Conservation (phyloP, 2,329 filamentous ascomycete genomes). For the Verticillium alfalfae region DNA sequence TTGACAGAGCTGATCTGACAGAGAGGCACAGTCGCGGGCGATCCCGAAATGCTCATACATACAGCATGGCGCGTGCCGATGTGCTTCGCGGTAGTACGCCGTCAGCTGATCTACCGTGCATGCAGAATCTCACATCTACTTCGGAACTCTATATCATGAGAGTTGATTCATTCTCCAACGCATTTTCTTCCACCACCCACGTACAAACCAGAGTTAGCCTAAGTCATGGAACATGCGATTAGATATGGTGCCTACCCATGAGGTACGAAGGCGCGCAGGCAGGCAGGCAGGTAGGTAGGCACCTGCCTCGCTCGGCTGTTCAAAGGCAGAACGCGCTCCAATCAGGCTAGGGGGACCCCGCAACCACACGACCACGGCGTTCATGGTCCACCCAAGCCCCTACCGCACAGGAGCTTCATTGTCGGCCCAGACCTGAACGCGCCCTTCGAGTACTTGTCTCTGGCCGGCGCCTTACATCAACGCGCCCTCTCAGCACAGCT, state of each 20-base stretch:
- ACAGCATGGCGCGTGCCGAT: not conserved
- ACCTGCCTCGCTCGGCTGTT: not conserved
- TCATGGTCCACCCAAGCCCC: not conserved
- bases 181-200: no score
- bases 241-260: no score
- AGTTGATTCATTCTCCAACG: not conserved
- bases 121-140: not conserved
- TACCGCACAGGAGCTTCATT: not conserved
- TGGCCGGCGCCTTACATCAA: not conserved
- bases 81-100: not conserved
- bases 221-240: no score
- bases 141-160: not conserved
- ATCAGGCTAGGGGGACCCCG: not conserved
- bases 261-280: no score
- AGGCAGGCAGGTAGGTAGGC: no score
- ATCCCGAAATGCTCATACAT: no score
- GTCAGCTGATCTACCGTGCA: not conserved
- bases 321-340: not conserved
- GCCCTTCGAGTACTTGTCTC: not conserved
- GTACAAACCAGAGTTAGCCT: no score
- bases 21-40: not conserved
- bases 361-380: not conserved
- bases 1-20: no score
- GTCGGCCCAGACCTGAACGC: not conserved
- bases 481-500: not conserved